phyloP scores from a whole-genome alignment of 2,329 filamentous ascomycete species.

The Ceratocystis harringtonii region DNA sequence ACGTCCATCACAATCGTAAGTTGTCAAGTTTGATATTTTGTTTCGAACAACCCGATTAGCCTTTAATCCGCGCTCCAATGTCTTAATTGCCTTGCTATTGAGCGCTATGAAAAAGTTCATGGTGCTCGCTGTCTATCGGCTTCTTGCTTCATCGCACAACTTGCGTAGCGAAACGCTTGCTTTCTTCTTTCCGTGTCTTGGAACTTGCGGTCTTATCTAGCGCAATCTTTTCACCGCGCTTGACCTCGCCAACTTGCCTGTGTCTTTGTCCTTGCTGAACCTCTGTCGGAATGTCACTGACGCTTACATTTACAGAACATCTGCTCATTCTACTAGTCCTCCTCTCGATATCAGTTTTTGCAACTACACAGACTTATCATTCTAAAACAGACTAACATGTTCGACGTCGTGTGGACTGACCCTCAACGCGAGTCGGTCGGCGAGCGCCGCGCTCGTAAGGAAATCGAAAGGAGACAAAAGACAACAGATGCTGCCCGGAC shows the following conservation, averaged over 20 bases:
- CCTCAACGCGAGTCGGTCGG: slow-evolving; percentile 38
- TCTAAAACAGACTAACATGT: slow-evolving; percentile 29
- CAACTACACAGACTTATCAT: background rate
- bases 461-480: slow-evolving; percentile 25
- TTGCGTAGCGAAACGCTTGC: background rate
- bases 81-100: background rate
- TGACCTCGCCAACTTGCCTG: background rate
- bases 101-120: background rate
- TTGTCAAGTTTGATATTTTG: background rate
- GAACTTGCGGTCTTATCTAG: background rate
- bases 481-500: slow-evolving; percentile 21
- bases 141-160: background rate
- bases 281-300: background rate
- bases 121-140: background rate
- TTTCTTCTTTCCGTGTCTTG: slow-evolving; percentile 1
- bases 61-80: background rate
- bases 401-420: slow-evolving; percentile 45
- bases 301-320: background rate
- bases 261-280: background rate
- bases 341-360: background rate
- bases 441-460: slow-evolving; percentile 37
- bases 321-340: background rate
- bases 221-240: background rate
- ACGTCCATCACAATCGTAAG: background rate
- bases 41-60: background rate